Conservation (phyloP, 768 basidiomycete genomes). For the Termitomyces sp. region DNA sequence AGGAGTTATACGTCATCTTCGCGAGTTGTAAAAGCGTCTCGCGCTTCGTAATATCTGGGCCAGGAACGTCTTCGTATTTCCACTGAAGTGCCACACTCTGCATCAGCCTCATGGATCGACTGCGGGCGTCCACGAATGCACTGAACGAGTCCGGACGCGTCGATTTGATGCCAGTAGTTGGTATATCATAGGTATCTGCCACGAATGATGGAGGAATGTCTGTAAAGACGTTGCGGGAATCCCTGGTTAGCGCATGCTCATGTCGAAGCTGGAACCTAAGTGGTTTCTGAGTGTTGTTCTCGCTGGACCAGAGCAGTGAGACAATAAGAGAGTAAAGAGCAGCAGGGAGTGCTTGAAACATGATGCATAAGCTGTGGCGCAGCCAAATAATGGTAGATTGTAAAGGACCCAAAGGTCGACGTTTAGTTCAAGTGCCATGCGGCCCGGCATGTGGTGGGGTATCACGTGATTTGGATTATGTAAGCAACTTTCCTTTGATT, state of each 20-base stretch:
- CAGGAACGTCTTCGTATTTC: conserved; percentile 58
- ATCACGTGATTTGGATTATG: background rate
- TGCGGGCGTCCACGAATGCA: conserved; percentile 34
- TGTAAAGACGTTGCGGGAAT: conserved; percentile 55
- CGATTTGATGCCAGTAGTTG: conserved; percentile 33
- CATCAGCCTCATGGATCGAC: conserved; percentile 30
- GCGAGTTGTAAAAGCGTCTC: conserved; percentile 74
- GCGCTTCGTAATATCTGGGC: conserved; percentile 71
- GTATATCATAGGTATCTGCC: conserved; percentile 37
- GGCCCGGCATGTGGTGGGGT: too few species aligned
- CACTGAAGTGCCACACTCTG: conserved; percentile 48
- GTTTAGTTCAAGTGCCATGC: background rate
- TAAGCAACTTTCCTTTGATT: too few species aligned
- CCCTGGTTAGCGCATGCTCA: conserved; percentile 51
- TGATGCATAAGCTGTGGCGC: conserved; percentile 9
- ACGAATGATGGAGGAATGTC: conserved; percentile 37
- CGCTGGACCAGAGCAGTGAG: conserved; percentile 34
- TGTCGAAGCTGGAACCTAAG: conserved; percentile 66
- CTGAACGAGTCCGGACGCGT: conserved; percentile 43
- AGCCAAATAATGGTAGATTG: background rate
- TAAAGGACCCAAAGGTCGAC: background rate
- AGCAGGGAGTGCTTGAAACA: conserved; percentile 35
- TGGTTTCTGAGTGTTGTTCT: conserved; percentile 26
- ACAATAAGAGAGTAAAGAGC: conserved; percentile 39
- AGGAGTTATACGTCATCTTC: conserved; percentile 90